Percentiles rank a stretch among this genome's conserved stretches.
Conservation (phyloP, 345 rosid genomes). For the Eucalyptus pauciflora region DNA sequence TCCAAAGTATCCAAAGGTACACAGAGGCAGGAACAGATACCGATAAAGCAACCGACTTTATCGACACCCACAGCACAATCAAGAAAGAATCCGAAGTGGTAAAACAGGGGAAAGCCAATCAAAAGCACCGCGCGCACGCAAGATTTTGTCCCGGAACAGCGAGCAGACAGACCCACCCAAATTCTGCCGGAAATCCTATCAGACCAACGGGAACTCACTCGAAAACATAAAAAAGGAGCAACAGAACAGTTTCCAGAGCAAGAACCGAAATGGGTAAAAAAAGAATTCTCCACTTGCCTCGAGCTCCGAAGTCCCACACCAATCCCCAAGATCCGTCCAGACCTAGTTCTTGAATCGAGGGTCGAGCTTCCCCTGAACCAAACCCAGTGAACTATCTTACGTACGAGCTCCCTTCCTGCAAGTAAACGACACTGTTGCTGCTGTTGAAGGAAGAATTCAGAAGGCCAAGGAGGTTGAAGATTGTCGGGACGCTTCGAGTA, state of each 20-base stretch:
- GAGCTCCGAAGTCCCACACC: constrained; percentile 1
- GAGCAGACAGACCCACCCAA: not conserved
- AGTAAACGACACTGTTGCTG: not conserved
- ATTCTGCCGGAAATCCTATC: not conserved
- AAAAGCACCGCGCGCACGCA: not conserved
- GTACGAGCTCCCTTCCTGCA: not conserved
- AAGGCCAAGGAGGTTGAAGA: not conserved
- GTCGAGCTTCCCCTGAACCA: not conserved
- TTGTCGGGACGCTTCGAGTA: not conserved
- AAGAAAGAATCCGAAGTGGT: not conserved
- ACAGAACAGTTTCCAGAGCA: not conserved
- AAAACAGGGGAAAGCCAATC: not conserved
- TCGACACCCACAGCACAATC: constrained; percentile 20
- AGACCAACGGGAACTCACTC: not conserved
- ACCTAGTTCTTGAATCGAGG: constrained; percentile 9
- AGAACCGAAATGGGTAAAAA: not conserved
- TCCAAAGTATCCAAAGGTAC: not conserved
- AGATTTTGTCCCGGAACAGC: not conserved
- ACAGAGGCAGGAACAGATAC: constrained; percentile 4
- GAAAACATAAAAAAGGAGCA: not conserved
- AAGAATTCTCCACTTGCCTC: not conserved
- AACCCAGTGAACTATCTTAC: not conserved
- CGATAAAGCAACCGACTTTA: constrained; percentile 24
- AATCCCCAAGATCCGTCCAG: constrained; percentile 22
- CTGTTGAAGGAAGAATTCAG: not conserved